A percentile compares a stretch with the other conserved stretches of the same genome.
Conservation (phyloP, 1,284 basidiomycete species). For the Phenoliferia sp. region DNA sequence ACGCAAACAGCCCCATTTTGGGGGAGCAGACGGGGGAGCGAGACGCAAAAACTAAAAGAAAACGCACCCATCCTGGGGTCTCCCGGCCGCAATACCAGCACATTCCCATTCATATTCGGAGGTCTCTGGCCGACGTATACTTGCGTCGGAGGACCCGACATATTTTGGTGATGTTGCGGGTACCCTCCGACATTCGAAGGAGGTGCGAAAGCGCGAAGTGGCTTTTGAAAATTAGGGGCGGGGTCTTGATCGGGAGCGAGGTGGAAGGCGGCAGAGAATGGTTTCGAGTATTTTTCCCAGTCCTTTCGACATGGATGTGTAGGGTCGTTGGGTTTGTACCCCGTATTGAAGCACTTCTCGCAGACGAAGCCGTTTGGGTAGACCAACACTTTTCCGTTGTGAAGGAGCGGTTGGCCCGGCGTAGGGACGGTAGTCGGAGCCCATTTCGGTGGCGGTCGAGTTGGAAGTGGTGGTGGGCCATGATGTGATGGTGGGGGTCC, state of each 20-base stretch:
- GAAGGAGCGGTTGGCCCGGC: constrained; percentile 31
- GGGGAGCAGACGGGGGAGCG: no score
- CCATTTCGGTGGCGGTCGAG: background rate
- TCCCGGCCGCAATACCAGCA: constrained; percentile 28
- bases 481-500: constrained; percentile 6
- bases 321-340: constrained; percentile 30
- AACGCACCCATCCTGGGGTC: constrained; percentile 34
- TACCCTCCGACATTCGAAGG: background rate
- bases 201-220: constrained; percentile 13
- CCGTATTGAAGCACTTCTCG: constrained; percentile 26
- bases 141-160: background rate
- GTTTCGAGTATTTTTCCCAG: constrained; percentile 27
- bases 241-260: background rate
- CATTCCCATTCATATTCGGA: constrained; percentile 2
- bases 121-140: background rate
- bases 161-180: background rate
- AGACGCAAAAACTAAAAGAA: background rate
- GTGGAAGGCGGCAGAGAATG: constrained; percentile 12
- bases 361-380: constrained; percentile 22
- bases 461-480: constrained; percentile 16
- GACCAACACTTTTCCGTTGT: constrained; percentile 27
- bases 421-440: constrained; percentile 23
- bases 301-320: constrained; percentile 26
- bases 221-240: constrained; percentile 24
- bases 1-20: no score